These are phyloP conservation scores for Achaetomiella virescens DNA, from an alignment of 495 filamentous ascomycete species.

Conservation along the genomic window DNA sequence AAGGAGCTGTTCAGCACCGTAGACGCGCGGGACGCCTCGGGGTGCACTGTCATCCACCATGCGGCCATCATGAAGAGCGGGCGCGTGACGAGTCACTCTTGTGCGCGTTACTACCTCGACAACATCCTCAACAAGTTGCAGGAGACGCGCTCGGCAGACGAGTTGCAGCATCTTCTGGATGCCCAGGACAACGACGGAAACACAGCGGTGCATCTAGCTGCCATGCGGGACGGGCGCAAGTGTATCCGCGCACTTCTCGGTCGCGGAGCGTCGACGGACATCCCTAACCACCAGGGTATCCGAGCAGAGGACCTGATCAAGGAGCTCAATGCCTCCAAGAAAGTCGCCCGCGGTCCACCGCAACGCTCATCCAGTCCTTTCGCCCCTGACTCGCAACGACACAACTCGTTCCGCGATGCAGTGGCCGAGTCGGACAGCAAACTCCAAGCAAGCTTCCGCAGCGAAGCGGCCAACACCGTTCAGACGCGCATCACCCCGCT, in stretches of 20 bases:
- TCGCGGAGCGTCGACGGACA: constrained; percentile 66
- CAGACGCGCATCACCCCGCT: constrained; percentile 51
- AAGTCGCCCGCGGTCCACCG: constrained; percentile 36
- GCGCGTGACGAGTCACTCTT: constrained; percentile 66
- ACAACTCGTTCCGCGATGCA: constrained; percentile 37
- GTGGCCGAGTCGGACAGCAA: constrained; percentile 29
- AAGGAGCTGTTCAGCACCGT: constrained; percentile 73
- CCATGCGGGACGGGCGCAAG: constrained; percentile 67
- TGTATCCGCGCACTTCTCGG: constrained; percentile 66
- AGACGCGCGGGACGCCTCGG: constrained; percentile 64
- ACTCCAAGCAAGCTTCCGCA: constrained; percentile 36
- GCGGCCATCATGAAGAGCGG: constrained; percentile 76
- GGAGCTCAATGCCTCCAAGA: constrained; percentile 48
- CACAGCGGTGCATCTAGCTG: constrained; percentile 82
- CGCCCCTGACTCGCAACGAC: constrained; percentile 45
- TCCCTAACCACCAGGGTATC: constrained; percentile 70
- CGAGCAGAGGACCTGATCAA: constrained; percentile 70
- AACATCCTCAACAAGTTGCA: constrained; percentile 77
- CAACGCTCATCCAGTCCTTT: constrained; percentile 59
- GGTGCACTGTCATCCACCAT: constrained; percentile 86
- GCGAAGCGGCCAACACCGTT: constrained; percentile 55
- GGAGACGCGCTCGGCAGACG: constrained; percentile 57
- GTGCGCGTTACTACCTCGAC: constrained; percentile 87
- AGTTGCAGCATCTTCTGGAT: constrained; percentile 64
- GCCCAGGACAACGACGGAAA: constrained; percentile 76